phyloP scores from a whole-genome alignment of 306 rosid genomes.

The Vigna unguiculata region DNA sequence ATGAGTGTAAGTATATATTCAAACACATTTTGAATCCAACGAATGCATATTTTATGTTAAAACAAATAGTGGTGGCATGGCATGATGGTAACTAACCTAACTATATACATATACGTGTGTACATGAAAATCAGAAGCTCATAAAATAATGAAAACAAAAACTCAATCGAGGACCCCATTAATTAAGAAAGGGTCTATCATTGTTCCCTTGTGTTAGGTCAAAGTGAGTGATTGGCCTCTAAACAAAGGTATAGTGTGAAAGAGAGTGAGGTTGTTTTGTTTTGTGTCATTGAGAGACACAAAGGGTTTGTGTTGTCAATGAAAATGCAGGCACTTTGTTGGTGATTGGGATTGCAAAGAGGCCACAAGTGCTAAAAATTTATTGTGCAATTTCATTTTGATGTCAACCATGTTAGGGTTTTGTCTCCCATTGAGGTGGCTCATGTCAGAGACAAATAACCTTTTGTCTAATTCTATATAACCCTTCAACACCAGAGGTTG shows the following conservation, averaged over 20 bases:
- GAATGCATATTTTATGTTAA: too few relatives aligned
- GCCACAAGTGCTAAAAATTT: constrained; percentile 41
- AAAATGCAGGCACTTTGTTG: constrained; percentile 52
- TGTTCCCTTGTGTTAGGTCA: constrained; percentile 42
- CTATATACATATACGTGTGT: constrained; percentile 32
- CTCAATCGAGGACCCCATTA: too few relatives aligned
- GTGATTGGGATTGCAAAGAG: constrained; percentile 51
- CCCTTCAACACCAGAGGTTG: constrained; percentile 5
- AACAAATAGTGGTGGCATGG: neutral
- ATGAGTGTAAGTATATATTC: too few relatives aligned
- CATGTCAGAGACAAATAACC: constrained; percentile 40
- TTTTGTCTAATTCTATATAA: constrained; percentile 47
- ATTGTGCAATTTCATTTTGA: constrained; percentile 37
- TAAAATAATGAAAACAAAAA: constrained; percentile 6
- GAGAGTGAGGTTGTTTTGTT: constrained; percentile 6
- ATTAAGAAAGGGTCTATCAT: constrained; percentile 39
- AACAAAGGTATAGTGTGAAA: constrained; percentile 31
- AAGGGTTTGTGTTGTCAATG: constrained; percentile 38
- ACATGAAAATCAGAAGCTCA: constrained; percentile 30
- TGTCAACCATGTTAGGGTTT: constrained; percentile 36
- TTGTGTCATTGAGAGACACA: constrained; percentile 36
- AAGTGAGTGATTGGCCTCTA: constrained; percentile 29
- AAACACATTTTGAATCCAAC: too few relatives aligned
- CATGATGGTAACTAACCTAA: constrained; percentile 13
- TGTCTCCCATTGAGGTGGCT: constrained; percentile 56